Base-by-base conservation (phyloP, 192 early-diverging fungal species). In the Umbelopsis sp. region DNA sequence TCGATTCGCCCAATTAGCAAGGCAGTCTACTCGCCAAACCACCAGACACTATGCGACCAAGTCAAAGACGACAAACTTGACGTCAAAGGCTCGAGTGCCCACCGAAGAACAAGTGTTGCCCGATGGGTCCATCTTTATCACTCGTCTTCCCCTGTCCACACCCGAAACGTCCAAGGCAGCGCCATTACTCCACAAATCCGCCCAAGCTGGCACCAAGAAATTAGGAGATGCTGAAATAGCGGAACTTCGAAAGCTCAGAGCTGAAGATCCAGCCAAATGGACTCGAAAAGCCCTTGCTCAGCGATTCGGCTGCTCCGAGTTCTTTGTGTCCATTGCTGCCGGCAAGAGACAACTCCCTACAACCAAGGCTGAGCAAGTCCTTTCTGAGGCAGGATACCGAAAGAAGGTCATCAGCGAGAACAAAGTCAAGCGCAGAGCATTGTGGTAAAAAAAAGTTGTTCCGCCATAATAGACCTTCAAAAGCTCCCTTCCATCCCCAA, bases 311-410 rank as follows among this genome's bases (percentile, higher is more conserved):
- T 83, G 81, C 67, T 75, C 73, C 35, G 49, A 67, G 23, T 51
- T 78, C n/a, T 80, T 78, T 72, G 52, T 83, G 13, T 64, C 70
- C 37, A 49, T 67, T 67, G 78, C 79, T 23, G 70, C 78, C 13
- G 50, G 58, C 35, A 22, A 65, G 44, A 50, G 35, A 4, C 37
- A 52, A 22, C 11, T 55, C 15, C 10, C 46, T 22, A 55, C 37
- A 0, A 6, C 49, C 41, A 20, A 47, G 44, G 55, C n/a, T 48
- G 44, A 20, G 33, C 4, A 45, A 37, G 15, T 41, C 15, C 30
- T 49, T 20, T 53, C 41, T 12, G 66, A 52, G 11, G 25, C 49
- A 11, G 75, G 75, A 67, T 76, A 76, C 51, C 68, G 75, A 70
- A 78, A 77, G 41, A 66, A 68, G 10, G 33, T 80, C 15, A 74